Conservation (phyloP, 2,329 filamentous ascomycete species). For the Fusarium pilosicola region DNA sequence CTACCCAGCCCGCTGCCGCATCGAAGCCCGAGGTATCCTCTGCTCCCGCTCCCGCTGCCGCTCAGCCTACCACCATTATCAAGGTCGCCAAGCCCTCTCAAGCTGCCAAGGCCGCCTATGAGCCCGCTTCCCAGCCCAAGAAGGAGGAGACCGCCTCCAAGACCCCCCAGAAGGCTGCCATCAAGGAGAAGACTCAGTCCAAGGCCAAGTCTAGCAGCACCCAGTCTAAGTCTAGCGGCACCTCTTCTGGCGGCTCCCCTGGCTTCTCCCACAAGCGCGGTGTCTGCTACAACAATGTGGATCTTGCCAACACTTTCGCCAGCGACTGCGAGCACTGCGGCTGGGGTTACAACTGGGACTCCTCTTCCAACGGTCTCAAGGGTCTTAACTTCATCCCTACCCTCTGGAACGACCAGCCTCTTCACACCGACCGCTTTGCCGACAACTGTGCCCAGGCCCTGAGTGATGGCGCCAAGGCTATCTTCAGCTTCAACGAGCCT, state of each 20-base stretch:
- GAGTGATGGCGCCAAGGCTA: slow-evolving; percentile 60
- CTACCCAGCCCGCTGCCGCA: slow-evolving; percentile 32
- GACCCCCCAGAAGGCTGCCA: slow-evolving; percentile 2
- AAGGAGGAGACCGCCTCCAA: slow-evolving; percentile 1
- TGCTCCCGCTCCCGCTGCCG: slow-evolving; percentile 17
- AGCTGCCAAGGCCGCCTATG: slow-evolving; percentile 15
- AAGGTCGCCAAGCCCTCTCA: slow-evolving; percentile 40
- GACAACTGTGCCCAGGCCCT: slow-evolving; percentile 63
- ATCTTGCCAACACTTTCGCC: slow-evolving; percentile 63
- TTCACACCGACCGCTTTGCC: slow-evolving; percentile 61
- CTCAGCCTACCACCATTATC: slow-evolving; percentile 38
- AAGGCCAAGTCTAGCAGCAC: slow-evolving; percentile 10
- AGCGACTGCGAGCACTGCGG: slow-evolving; percentile 53
- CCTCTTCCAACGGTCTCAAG: slow-evolving; percentile 54
- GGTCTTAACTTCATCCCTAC: slow-evolving; percentile 71
- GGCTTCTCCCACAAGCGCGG: slow-evolving; percentile 66
- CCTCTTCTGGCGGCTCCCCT: slow-evolving; percentile 22
- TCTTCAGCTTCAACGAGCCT: slow-evolving; percentile 79
- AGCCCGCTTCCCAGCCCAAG: slow-evolving; percentile 4
- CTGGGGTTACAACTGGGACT: slow-evolving; percentile 78
- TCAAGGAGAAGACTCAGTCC: slow-evolving; percentile 14
- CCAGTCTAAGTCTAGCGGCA: slow-evolving; percentile 5
- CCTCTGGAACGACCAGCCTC: slow-evolving; percentile 64
- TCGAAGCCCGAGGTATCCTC: slow-evolving; percentile 12
- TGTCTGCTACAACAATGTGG: slow-evolving; percentile 72